Evolutionary conservation across 352 stramenopile genomes (phyloP), one percentile per base, ranked within the genome.

Genomic region (Ophiocytium majus): DNA sequence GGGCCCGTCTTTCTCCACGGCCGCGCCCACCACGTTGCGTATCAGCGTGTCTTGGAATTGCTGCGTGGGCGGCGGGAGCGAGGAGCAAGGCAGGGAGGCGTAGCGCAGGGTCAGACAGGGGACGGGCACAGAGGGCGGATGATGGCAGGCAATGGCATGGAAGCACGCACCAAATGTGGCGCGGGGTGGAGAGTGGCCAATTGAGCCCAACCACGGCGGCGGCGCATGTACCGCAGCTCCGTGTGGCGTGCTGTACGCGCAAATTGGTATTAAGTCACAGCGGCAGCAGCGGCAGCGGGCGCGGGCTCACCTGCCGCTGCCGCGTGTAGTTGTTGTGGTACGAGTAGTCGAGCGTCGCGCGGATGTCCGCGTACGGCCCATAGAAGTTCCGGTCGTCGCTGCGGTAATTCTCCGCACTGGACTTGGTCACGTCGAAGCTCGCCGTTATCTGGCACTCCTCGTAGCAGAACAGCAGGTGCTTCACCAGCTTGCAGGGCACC

Each of bases 1-100:
- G 0, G 85, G 85, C 81, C 85, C 71, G 28, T 89, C 85, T 74
- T 89, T 89, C 36, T 76, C 35, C 17, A 84, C 85, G 0, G 85
- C 85, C 37, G 85, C 80, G 36, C 85, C 85, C 14, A 89, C 85
- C 75, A 89, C 85, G 75, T 89, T 89, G 19, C 78, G 82, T 31
- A 89, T 84, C 34, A 89, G 64, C 34, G 81, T 83, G 63, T 85
- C 74, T 28, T 83, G 79, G 35, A 43, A 43, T 82, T 75, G n/a
- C 33, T 75, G 50, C n/a, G n/a, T 14, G 64, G 64, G 10, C 0
- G 14, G 34, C n/a, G n/a, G n/a, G n/a, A n/a, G n/a, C n/a, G n/a
- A n/a, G n/a, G n/a, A n/a, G n/a, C n/a, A n/a, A n/a, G n/a, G n/a
- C n/a, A n/a, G n/a, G n/a, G n/a, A n/a, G n/a, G n/a, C n/a, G n/a